Conservation (phyloP, 2,329 filamentous ascomycete genomes). For the Verticillium longisporum region DNA sequence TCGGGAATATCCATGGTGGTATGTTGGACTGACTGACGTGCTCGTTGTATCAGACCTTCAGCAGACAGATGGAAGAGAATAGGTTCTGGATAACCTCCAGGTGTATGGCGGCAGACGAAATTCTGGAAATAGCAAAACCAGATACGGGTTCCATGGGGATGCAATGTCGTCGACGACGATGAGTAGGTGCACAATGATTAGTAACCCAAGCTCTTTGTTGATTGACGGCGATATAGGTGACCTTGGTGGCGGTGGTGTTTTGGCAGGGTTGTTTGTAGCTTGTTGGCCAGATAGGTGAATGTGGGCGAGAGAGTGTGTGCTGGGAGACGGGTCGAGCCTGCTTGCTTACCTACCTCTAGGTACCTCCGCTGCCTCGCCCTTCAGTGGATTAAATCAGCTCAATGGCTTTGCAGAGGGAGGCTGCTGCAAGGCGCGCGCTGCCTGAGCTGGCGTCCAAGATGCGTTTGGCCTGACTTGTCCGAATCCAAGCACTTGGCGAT, state of each 20-base stretch:
- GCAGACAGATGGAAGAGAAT: no score
- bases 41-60: background rate
- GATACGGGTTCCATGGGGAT: no score
- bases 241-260: no score
- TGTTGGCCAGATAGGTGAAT: background rate
- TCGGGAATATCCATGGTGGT: conserved; percentile 21
- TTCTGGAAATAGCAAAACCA: no score
- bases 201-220: no score
- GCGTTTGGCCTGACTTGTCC: background rate
- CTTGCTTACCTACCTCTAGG: background rate
- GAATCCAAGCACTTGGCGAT: background rate
- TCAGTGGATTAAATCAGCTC: background rate
- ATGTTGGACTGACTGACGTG: background rate
- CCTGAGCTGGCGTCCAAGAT: background rate
- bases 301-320: background rate
- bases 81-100: no score
- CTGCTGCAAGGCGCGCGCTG: background rate
- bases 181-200: no score
- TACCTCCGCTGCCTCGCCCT: background rate
- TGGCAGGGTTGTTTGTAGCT: no score
- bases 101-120: no score
- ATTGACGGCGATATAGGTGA: no score
- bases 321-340: background rate
- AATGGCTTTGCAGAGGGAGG: background rate
- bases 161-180: no score